Conservation (phyloP, 176 grass and related monocot species). For the Cenchrus fungigraminus region DNA sequence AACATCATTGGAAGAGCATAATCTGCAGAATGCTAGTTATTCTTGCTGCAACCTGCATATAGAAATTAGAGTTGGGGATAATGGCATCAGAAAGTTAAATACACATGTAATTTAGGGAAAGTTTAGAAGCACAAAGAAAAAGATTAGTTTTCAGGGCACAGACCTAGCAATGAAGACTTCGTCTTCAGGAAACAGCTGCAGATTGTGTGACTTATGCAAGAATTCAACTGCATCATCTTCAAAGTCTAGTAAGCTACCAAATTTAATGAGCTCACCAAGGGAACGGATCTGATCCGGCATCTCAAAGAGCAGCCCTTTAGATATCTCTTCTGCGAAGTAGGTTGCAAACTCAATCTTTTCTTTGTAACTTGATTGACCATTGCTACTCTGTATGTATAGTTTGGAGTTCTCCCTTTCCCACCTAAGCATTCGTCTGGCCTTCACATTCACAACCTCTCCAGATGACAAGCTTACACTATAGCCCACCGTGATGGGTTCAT, state of each 20-base stretch:
- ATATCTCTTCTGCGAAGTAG: too few species aligned
- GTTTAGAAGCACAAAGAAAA: neutral
- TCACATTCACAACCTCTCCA: constrained; percentile 29
- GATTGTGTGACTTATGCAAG: constrained; percentile 67
- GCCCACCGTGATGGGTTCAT: constrained; percentile 47
- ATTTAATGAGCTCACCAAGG: constrained; percentile 55
- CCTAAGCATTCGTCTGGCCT: constrained; percentile 43
- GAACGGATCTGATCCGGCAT: constrained; percentile 42
- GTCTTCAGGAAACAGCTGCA: constrained; percentile 72
- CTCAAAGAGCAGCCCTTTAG: constrained; percentile 64
- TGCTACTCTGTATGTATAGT: constrained; percentile 31
- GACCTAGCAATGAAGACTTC: constrained; percentile 25
- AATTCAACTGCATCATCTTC: constrained; percentile 52
- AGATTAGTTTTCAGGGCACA: neutral
- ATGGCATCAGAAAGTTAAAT: neutral
- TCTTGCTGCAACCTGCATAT: neutral
- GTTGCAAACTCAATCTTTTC: too few species aligned
- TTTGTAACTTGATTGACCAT: neutral
- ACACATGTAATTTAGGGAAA: neutral
- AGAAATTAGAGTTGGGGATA: neutral
- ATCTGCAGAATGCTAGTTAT: neutral
- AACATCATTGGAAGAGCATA: neutral
- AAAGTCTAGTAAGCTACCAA: constrained; percentile 63
- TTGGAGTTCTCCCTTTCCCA: constrained; percentile 64
- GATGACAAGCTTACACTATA: constrained; percentile 54